Evolutionary conservation across 768 basidiomycete species (phyloP).

Genomic region (Fibroporia radiculosa): DNA sequence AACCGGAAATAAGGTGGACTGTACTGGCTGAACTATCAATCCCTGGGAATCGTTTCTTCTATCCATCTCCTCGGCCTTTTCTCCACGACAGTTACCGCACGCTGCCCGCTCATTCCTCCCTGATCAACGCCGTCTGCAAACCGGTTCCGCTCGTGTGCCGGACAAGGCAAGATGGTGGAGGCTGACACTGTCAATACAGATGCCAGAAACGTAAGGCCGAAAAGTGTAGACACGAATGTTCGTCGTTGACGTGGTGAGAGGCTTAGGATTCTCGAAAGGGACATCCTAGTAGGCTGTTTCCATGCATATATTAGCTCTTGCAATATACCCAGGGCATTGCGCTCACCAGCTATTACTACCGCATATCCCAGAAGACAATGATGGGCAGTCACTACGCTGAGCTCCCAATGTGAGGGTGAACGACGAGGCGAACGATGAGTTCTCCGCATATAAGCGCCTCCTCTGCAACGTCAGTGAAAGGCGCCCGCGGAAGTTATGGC

Average conservation of each 20-base stretch:
- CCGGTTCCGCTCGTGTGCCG: slow-evolving; percentile 55
- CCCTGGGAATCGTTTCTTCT: slow-evolving; percentile 44
- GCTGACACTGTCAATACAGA: slow-evolving; percentile 75
- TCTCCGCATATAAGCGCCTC: too few relatives aligned
- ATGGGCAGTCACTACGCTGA: too few relatives aligned
- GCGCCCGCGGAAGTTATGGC: too few relatives aligned
- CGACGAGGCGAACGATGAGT: too few relatives aligned
- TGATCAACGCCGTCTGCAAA: slow-evolving; percentile 40
- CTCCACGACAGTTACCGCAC: slow-evolving; percentile 34
- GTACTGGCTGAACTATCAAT: slow-evolving; percentile 3
- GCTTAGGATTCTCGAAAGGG: slow-evolving; percentile 37
- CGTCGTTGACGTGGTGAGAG: slow-evolving; percentile 53
- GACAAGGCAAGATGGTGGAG: slow-evolving; percentile 73
- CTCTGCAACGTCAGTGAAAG: too few relatives aligned
- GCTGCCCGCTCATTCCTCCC: slow-evolving; percentile 17
- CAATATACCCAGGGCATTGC: too few relatives aligned
- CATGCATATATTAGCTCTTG: too few relatives aligned
- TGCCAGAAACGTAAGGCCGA: slow-evolving; percentile 73
- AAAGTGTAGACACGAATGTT: slow-evolving; percentile 69
- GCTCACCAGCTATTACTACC: too few relatives aligned
- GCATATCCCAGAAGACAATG: too few relatives aligned
- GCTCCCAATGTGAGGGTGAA: too few relatives aligned
- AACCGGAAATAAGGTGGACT: too few relatives aligned
- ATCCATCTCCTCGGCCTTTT: slow-evolving; percentile 76
- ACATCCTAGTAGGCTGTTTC: too few relatives aligned